Evolutionary conservation across 257 asterid species (phyloP).

Genomic region (Datura wrightii): DNA sequence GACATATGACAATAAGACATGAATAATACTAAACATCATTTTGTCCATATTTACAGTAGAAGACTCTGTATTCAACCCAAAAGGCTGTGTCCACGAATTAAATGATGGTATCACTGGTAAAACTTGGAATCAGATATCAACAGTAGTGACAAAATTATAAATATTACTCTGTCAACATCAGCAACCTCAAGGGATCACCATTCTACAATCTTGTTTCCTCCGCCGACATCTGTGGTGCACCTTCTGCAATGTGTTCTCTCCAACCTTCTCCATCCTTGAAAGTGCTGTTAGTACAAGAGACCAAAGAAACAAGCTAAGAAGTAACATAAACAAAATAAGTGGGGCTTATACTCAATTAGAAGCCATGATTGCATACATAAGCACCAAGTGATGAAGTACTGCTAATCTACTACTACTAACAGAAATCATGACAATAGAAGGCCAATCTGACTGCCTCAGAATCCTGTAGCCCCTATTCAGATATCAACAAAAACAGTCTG

Average conservation of each 20-base stretch:
- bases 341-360: not conserved
- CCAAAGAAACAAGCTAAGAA: not conserved
- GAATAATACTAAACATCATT: not conserved
- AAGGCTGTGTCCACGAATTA: not conserved
- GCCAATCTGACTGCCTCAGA: not conserved
- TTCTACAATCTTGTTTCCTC: conserved; percentile 78
- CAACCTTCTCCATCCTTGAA: conserved; percentile 66
- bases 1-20: not conserved
- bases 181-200: conserved; percentile 55
- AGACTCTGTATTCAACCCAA: not conserved
- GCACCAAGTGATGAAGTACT: not conserved
- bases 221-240: conserved; percentile 90
- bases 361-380: conserved; percentile 3
- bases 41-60: not conserved
- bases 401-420: not conserved
- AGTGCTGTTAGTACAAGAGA: conserved; percentile 45
- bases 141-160: not conserved
- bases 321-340: not conserved
- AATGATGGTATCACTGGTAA: not conserved
- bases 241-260: conserved; percentile 82
- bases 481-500: not conserved
- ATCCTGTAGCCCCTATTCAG: not conserved
- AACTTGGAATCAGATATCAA: not conserved
- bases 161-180: not conserved
- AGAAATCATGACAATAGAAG: not conserved